Evolutionary conservation across 306 rosid genomes (phyloP), one percentile per base, ranked within the genome.

Genomic region (Cucurbita maxima): DNA sequence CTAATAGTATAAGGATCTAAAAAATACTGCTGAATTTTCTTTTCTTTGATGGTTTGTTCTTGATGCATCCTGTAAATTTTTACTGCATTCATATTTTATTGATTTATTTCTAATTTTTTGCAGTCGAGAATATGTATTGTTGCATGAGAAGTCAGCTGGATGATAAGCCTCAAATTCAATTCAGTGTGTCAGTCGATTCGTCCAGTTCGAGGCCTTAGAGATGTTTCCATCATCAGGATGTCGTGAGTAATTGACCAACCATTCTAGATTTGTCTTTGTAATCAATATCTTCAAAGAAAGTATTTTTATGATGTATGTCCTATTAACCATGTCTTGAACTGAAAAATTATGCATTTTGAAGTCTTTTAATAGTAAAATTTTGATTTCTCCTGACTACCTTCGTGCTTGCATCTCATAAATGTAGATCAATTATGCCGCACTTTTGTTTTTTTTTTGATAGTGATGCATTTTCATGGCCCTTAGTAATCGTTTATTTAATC

Each of bases 101-200:
- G 10, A 5, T 47, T 16, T 63, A 15, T 47, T 69, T 8, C 5
- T 15, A 30, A 11, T 44, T 48, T 48, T 79, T 79, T 89, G 85
- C 88, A 94, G 99, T 87, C 99, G 97, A 77, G 99, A 94, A 79
- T 94, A 94, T 81, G 99, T 94, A 12, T 71, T 94, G 43, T 81
- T 94, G 79, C 99, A 94, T 16, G 96, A 94, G 88, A 91, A 91
- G 81, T 94, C 99, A 0, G 66, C 79, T 70, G 68, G 58, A 20
- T 87, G 81, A 85, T 47, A 14, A 47, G 73, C 73, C 41, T 47
- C 19, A 7, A 45, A 45, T 45, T 44, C 22, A 44, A 6, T 67
- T 45, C 12, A 11, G 72, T n/a, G 51, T 63, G 36, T 40, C 19
- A 5, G 41, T 45, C 56, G 13, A 68, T 68, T 45, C 56, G 22